These are phyloP conservation scores for Cyclotella choctawhatcheeana DNA, from an alignment of 108 stramenopile species.

Conservation along the genomic window DNA sequence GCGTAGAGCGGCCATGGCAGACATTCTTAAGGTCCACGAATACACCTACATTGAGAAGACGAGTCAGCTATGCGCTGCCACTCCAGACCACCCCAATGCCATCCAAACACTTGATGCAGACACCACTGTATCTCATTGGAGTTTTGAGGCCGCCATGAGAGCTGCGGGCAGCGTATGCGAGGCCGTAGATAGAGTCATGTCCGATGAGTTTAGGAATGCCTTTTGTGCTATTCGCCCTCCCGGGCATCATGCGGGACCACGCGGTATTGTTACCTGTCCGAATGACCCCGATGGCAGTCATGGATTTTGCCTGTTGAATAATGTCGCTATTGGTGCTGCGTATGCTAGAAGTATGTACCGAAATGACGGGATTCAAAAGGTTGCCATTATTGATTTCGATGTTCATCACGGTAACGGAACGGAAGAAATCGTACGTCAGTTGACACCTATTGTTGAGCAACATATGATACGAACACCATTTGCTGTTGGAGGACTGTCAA, in stretches of 20 bases:
- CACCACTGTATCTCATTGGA: conserved; percentile 88
- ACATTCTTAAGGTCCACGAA: conserved; percentile 90
- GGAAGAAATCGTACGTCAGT: conserved; percentile 89
- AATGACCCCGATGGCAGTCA: conserved; percentile 90
- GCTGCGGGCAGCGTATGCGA: conserved; percentile 92
- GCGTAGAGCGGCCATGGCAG: conserved; percentile 78
- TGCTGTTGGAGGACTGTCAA: conserved; percentile 69
- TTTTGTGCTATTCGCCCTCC: conserved; percentile 98
- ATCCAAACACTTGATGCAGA: conserved; percentile 87
- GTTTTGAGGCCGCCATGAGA: conserved; percentile 87
- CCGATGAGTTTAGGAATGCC: conserved; percentile 82
- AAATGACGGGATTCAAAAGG: conserved; percentile 82
- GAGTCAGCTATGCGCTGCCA: conserved; percentile 71
- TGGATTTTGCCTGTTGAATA: conserved; percentile 99
- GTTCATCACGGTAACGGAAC: conserved; percentile 98
- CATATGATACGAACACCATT: conserved; percentile 79
- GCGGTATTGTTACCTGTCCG: conserved; percentile 91
- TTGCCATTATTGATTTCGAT: conserved; percentile 93
- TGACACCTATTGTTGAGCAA: conserved; percentile 82
- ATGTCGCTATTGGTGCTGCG: conserved; percentile 97
- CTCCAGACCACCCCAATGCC: conserved; percentile 85
- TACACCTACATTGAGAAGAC: conserved; percentile 89
- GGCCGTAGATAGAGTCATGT: conserved; percentile 86
- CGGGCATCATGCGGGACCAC: conserved; percentile 98
- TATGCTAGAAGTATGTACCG: conserved; percentile 94